These are phyloP conservation scores for Globisporangium ultimum DNA, from an alignment of 352 stramenopile genomes.

Conservation along the genomic window DNA sequence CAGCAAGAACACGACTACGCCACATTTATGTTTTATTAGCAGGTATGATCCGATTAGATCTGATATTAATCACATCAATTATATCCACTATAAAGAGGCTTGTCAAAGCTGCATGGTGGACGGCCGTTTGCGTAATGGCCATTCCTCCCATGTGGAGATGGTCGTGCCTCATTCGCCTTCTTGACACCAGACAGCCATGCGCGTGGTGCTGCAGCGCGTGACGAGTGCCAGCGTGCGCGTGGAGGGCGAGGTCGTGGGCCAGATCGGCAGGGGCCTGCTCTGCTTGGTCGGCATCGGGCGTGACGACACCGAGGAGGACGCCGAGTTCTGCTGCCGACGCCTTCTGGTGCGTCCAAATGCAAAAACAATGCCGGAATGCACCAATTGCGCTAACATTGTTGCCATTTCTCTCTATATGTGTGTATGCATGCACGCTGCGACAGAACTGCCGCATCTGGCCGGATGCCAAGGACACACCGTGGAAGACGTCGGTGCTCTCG, in stretches of 20 bases:
- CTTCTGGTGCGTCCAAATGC: slow-evolving; percentile 42
- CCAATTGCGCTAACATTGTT: not conserved
- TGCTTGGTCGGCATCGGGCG: slow-evolving; percentile 76
- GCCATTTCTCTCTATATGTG: not conserved
- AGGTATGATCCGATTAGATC: too few relatives aligned
- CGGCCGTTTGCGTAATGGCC: too few relatives aligned
- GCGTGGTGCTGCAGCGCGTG: slow-evolving; percentile 78
- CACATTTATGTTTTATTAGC: too few relatives aligned
- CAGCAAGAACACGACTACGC: too few relatives aligned
- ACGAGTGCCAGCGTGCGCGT: slow-evolving; percentile 77
- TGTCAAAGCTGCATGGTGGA: too few relatives aligned
- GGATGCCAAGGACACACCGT: slow-evolving; percentile 43
- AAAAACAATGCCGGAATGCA: too few relatives aligned
- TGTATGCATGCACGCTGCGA: not conserved
- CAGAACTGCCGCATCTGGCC: slow-evolving; percentile 83
- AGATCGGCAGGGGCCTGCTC: slow-evolving; percentile 74
- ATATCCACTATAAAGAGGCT: too few relatives aligned
- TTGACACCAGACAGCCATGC: slow-evolving; percentile 35
- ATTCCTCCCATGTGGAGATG: too few relatives aligned
- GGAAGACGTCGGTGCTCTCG: slow-evolving; percentile 63
- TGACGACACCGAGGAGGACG: slow-evolving; percentile 79
- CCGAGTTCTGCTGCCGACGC: slow-evolving; percentile 76
- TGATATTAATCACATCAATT: too few relatives aligned
- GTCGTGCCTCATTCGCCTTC: too few relatives aligned
- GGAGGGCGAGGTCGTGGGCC: slow-evolving; percentile 65